These are phyloP conservation scores for Eustoma russellianum DNA, from an alignment of 257 asterid genomes.

Conservation along the genomic window DNA sequence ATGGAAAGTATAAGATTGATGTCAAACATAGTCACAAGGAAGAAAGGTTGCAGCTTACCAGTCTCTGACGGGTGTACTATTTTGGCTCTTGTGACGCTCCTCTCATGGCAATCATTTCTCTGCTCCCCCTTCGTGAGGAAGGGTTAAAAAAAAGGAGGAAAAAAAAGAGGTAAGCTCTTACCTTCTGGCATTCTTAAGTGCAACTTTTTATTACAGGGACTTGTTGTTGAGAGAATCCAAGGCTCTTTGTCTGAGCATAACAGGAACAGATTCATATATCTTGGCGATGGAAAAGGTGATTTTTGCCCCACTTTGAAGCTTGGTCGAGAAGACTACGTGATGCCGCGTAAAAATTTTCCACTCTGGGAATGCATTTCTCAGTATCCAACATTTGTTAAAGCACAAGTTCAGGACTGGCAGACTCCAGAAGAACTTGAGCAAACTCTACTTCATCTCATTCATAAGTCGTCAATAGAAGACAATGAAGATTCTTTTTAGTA, in stretches of 20 bases:
- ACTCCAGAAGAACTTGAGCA: slow-evolving; percentile 55
- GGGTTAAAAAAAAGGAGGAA: too few species aligned
- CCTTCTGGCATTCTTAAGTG: background rate
- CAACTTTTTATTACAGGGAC: slow-evolving; percentile 35
- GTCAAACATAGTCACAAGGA: too few species aligned
- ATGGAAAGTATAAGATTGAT: too few species aligned
- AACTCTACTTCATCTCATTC: slow-evolving; percentile 39
- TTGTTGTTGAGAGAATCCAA: slow-evolving; percentile 39
- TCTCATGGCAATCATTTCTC: too few species aligned
- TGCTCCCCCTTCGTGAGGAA: too few species aligned
- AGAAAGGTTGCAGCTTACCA: too few species aligned
- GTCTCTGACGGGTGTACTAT: too few species aligned
- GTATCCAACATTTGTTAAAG: slow-evolving; percentile 39
- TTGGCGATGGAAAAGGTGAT: slow-evolving; percentile 77
- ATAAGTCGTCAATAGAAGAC: slow-evolving; percentile 13
- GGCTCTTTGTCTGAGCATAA: slow-evolving; percentile 18
- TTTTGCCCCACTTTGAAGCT: slow-evolving; percentile 77
- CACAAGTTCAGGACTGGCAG: slow-evolving; percentile 57
- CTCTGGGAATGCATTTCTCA: slow-evolving; percentile 31
- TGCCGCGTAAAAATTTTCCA: slow-evolving; percentile 60
- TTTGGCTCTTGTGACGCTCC: too few species aligned
- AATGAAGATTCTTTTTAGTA: background rate
- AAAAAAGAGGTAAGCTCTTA: too few species aligned
- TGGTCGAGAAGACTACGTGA: slow-evolving; percentile 38
- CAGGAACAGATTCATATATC: slow-evolving; percentile 39